These are phyloP conservation scores for Dalbergia cochinchinensis DNA, from an alignment of 306 rosid species.

Conservation along the genomic window DNA sequence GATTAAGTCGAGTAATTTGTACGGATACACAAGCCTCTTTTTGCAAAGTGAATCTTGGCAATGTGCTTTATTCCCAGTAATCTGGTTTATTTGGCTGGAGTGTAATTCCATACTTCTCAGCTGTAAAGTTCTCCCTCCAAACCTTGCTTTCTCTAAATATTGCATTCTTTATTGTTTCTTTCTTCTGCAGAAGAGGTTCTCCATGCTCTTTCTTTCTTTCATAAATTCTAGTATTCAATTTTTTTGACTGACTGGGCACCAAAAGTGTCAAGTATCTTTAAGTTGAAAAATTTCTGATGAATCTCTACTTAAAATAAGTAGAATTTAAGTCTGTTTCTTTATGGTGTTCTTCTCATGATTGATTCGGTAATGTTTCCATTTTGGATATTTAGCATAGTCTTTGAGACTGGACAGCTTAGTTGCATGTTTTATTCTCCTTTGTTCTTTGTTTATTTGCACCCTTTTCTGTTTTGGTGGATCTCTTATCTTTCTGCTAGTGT, in stretches of 20 bases:
- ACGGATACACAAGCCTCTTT: neutral
- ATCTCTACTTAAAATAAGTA: constrained; percentile 11
- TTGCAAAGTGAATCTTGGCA: neutral
- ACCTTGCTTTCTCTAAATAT: neutral
- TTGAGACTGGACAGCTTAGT: neutral
- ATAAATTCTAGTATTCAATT: neutral
- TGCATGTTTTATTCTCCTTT: constrained; percentile 9
- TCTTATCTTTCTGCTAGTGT: constrained; percentile 5
- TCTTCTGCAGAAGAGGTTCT: neutral
- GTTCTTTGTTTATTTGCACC: neutral
- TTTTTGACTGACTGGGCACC: neutral
- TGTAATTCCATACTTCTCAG: neutral
- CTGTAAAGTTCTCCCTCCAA: neutral
- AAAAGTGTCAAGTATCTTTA: neutral
- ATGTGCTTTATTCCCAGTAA: neutral
- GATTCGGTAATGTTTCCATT: neutral
- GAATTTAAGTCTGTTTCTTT: constrained; percentile 1
- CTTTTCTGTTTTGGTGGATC: neutral
- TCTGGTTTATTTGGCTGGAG: constrained; percentile 7
- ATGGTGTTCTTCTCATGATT: constrained; percentile 18
- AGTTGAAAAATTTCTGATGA: constrained; percentile 3
- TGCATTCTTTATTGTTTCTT: neutral
- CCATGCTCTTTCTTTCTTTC: neutral
- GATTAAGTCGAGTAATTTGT: neutral
- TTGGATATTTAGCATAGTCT: constrained; percentile 1